Conservation (phyloP, 2,329 filamentous ascomycete genomes). For the Elsinoe necatrix region DNA sequence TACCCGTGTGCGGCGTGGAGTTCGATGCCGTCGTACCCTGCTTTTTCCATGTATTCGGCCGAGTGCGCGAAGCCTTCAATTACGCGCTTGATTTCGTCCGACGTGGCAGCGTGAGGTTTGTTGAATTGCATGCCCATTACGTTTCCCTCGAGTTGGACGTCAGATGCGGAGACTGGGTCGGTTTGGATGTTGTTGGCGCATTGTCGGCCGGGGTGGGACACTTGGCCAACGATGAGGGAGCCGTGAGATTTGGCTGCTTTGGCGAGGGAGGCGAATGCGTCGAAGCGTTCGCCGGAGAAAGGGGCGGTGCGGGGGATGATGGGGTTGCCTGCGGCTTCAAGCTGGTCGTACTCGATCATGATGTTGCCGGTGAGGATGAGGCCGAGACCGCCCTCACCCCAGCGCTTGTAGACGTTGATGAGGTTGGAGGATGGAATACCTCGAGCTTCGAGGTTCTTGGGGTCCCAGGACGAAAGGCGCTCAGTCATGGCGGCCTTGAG, state of each 20-base stretch:
- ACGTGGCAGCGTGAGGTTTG: slow-evolving; percentile 46
- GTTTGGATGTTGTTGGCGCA: slow-evolving; percentile 38
- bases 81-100: slow-evolving; percentile 48
- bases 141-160: slow-evolving; percentile 38
- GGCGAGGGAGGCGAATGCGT: slow-evolving; percentile 51
- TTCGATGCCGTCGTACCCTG: slow-evolving; percentile 48
- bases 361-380: slow-evolving; percentile 56
- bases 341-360: slow-evolving; percentile 53
- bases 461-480: slow-evolving; percentile 52
- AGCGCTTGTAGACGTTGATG: slow-evolving; percentile 51
- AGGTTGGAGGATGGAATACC: slow-evolving; percentile 47
- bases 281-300: slow-evolving; percentile 50
- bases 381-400: slow-evolving; percentile 52
- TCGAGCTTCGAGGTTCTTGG: slow-evolving; percentile 43
- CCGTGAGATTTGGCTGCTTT: slow-evolving; percentile 48
- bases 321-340: slow-evolving; percentile 49
- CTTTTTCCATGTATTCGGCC: slow-evolving; percentile 53
- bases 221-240: slow-evolving; percentile 50
- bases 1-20: slow-evolving; percentile 37
- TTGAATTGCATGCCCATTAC: slow-evolving; percentile 44
- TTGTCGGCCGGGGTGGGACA: slow-evolving; percentile 57
- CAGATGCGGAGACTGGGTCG: slow-evolving; percentile 45
- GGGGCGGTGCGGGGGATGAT: slow-evolving; percentile 49
- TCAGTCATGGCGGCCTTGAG: slow-evolving; percentile 62
- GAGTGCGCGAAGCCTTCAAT: slow-evolving; percentile 55